Evolutionary conservation across 192 early-diverging fungal genomes (phyloP), one percentile per base, ranked within the genome.

Genomic region (Allomyces javanicus): DNA sequence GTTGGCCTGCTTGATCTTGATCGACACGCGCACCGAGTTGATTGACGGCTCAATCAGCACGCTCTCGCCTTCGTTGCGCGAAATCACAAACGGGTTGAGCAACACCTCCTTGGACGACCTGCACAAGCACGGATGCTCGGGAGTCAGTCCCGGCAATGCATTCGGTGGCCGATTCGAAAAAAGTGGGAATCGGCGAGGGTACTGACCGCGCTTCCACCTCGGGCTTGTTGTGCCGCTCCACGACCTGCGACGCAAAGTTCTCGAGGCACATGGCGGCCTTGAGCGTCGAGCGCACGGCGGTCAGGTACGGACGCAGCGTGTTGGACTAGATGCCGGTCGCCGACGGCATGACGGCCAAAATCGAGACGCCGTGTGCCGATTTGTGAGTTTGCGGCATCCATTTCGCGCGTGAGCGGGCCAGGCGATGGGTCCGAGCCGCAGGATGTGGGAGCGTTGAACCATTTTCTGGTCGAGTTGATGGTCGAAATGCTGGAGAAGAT

Each of bases 181-280:
- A 1, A 7, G 33, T 40, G 33, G 33, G 26, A 7, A 40, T 40
- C 33, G 7, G 33, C 33, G 9, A 40, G 33, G 26, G 7, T 40
- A 40, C 33, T 40, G 33, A 89, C 89, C 81, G 75, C 12, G 89
- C 91, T 73, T 98, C 95, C 23, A 98, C 85, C 76, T 98, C 95
- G 63, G 95, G 95, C 73, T 93, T 93, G 74, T 98, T 98, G 84
- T 98, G 95, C 68, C 94, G 80, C 71, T 98, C 95, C 24, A 92
- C 93, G 14, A 93, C 86, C 72, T 98, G 93, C 40, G 95, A 98
- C 23, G 90, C 85, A 78, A 98, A 98, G 81, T 96, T 98, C 74
- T 94, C 92, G 23, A 98, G 77, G 68, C 95, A 98, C 71, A 98
- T 76, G 1, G 93, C 90, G 14, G 95, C 95, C 19, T 91, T 94